Evolutionary conservation across 176 grass and related monocot species (phyloP), one percentile per base, ranked within the genome.

Genomic region (Calamus simplicifolius): DNA sequence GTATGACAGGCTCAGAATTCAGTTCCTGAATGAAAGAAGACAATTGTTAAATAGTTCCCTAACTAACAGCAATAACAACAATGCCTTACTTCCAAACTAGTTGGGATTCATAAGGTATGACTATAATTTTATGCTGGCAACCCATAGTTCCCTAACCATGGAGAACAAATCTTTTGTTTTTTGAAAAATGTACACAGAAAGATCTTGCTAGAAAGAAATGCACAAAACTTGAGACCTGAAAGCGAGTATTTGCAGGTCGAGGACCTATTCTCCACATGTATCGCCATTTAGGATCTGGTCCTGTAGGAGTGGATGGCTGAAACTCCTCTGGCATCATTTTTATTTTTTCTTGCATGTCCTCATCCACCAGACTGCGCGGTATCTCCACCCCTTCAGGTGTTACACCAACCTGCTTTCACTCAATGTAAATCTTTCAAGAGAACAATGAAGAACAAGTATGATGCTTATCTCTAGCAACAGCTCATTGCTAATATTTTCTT

Each of bases 201-300:
- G 35, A 43, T 43, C 35, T 43, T 43, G 35, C 35, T 43, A 43
- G 35, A 43, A 43, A 43, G 35, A 43, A 43, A 43, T 43, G 1
- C 35, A 3, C 35, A 43, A 43, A 2, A 0, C 17, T 28, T 12
- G 52, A 62, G 19, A 98, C 93, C 87, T 89, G 80, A 51, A 98
- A 92, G 30, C 76, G 52, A 28, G 93, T 92, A 56, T 70, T 81
- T 55, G 70, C 49, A 2, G 88, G 93, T 18, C 88, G 88, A 76
- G 88, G 81, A 50, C 93, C 88, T 1, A 89, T 85, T 62, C 93
- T 90, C 93, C 93, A 98, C 93, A 92, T 98, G 84, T 98, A 92
- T 14, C 88, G 81, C 93, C 88, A 98, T 76, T 98, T 98, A 0
- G 84, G 93, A 67, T 92, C 93, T 4, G 93, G 93, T 15, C 93